phyloP scores from a whole-genome alignment of 495 filamentous ascomycete genomes.

The Collariella sp. region DNA sequence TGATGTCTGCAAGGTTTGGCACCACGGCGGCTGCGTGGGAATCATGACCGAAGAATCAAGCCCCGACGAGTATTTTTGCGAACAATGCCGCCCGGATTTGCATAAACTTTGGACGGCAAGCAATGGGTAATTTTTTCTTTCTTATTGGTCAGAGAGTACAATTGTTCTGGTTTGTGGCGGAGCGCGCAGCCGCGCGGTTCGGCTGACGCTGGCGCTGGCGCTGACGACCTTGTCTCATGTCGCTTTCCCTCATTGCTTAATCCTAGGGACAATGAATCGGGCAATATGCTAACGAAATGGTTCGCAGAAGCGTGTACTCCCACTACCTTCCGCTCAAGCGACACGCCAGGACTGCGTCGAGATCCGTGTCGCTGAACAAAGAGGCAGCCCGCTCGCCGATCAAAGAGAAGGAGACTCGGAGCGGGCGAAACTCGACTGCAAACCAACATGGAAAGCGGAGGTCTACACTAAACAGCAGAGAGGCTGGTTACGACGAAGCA shows the following conservation, averaged over 20 bases:
- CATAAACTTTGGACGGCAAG: slow-evolving; percentile 70
- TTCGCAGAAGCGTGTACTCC: slow-evolving; percentile 45
- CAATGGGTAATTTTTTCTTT: slow-evolving; percentile 62
- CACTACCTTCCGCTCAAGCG: slow-evolving; percentile 48
- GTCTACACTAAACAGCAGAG: slow-evolving; percentile 95
- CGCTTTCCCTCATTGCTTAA: not conserved
- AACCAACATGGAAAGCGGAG: slow-evolving; percentile 64
- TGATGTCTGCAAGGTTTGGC: slow-evolving; percentile 96
- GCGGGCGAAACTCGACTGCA: slow-evolving; percentile 38
- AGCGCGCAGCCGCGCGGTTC: slow-evolving; percentile 21
- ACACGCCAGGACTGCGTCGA: slow-evolving; percentile 37
- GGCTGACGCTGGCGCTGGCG: slow-evolving; percentile 23
- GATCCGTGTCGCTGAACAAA: slow-evolving; percentile 51
- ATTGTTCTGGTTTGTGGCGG: slow-evolving; percentile 5
- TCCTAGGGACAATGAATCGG: not conserved
- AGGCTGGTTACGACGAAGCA: slow-evolving; percentile 91
- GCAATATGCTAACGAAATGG: slow-evolving; percentile 25
- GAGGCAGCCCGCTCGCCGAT: slow-evolving; percentile 42
- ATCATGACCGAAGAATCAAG: slow-evolving; percentile 88
- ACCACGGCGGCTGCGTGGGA: slow-evolving; percentile 95
- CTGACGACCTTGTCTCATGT: slow-evolving; percentile 21
- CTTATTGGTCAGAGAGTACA: slow-evolving; percentile 1
- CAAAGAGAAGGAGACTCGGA: slow-evolving; percentile 41
- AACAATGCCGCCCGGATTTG: slow-evolving; percentile 83
- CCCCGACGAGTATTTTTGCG: slow-evolving; percentile 96